Base-by-base conservation (phyloP, 768 basidiomycete genomes). In the Collybiopsis confluens region DNA sequence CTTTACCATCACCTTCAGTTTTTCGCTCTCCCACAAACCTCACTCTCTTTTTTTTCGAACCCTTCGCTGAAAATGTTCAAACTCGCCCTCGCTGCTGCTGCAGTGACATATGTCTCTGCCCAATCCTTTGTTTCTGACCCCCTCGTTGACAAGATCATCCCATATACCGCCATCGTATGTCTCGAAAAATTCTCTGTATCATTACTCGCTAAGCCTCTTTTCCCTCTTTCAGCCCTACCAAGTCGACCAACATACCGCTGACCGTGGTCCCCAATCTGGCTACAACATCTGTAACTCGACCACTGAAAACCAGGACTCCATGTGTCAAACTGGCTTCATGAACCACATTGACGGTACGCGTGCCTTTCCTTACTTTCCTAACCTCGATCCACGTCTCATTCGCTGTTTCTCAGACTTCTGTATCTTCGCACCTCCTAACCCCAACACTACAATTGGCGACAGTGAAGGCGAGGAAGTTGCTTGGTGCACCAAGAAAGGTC, bases 271-370 rank as follows among this genome's bases (percentile, higher is more conserved):
- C 13, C 87, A 89, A 63, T 60, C 61, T 18, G 87, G 88, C 15
- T 86, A 85, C 73, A 86, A 86, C 64, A 61, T 70, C 10, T 88
- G 85, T 66, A 88, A 87, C 66, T 76, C 79, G 0, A 81, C 83
- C 16, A 88, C 87, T 0, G 73, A 86, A 64, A 75, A 72, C 59
- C 81, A 78, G 48, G 20, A 70, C 1, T 88, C 86, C 3, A 61
- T 70, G 18, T 79, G 86, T 59, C 87, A 89, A 64, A 89, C 87
- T 0, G 63, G 75, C 3, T 72, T 81, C 58, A 62, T 82, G 43
- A 85, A 85, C 70, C 67, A 70, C 50, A 66, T 85, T 21, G 79
- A 77, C 43, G 82, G 80, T 83, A 33, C 33, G 71, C 62, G 11
- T 2, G 3, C 43, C 16, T 33, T 16, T 51, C 0, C 3, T 18